These are phyloP conservation scores for Globisporangium ultimum DNA, from an alignment of 352 stramenopile species.

Conservation along the genomic window DNA sequence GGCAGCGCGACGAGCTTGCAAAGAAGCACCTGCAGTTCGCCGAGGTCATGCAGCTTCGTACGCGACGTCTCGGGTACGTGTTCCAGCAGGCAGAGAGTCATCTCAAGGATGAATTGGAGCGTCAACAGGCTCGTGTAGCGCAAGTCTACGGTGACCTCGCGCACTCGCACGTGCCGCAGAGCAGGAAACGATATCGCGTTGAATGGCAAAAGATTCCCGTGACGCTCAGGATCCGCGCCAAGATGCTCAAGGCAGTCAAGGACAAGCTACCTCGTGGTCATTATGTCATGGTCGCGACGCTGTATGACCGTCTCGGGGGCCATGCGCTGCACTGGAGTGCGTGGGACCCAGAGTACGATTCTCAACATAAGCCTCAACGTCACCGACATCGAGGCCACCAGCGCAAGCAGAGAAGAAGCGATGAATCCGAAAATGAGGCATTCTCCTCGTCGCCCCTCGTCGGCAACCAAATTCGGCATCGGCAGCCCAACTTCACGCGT, in stretches of 20 bases:
- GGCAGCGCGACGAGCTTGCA: constrained; percentile 34
- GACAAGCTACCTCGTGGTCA: constrained; percentile 75
- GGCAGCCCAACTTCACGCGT: constrained; percentile 53
- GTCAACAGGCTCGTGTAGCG: constrained; percentile 62
- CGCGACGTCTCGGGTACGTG: constrained; percentile 53
- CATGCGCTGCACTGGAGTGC: constrained; percentile 73
- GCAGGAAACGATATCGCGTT: constrained; percentile 55
- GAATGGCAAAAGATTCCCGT: constrained; percentile 74
- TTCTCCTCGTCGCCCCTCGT: neutral
- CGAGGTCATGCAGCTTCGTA: constrained; percentile 38
- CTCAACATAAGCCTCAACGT: constrained; percentile 2
- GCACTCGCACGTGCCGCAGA: constrained; percentile 31
- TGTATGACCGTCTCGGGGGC: constrained; percentile 85
- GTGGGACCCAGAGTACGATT: constrained; percentile 41
- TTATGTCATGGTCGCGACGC: constrained; percentile 81
- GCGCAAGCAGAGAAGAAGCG: constrained; percentile 1
- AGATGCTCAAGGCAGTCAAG: constrained; percentile 75
- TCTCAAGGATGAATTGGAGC: constrained; percentile 45
- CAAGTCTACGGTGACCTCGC: constrained; percentile 57
- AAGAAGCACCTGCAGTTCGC: constrained; percentile 43
- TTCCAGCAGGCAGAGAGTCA: constrained; percentile 70
- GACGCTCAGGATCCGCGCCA: constrained; percentile 59
- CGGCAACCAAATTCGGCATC: constrained; percentile 6
- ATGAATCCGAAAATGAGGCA: neutral
- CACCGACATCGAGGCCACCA: constrained; percentile 8